Conservation (phyloP, 1,284 basidiomycete species). For the Cystobasidium slooffiae region DNA sequence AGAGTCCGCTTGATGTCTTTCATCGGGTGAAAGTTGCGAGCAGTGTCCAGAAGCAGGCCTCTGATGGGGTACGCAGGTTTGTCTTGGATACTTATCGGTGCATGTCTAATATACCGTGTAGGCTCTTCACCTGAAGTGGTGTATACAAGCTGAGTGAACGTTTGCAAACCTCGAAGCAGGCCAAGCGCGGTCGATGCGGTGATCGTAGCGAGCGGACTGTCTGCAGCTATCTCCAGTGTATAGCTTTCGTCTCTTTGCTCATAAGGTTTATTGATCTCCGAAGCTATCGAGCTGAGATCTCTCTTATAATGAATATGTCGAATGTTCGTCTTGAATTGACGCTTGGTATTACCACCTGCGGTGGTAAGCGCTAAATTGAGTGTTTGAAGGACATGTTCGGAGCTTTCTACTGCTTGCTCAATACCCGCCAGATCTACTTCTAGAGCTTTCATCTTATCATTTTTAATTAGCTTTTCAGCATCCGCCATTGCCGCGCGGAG, state of each 20-base stretch:
- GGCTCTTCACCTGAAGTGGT: constrained; percentile 42
- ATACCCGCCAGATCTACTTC: not conserved
- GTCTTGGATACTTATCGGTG: constrained; percentile 58
- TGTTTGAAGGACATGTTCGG: not conserved
- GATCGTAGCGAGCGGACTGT: constrained; percentile 58
- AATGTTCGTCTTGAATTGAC: too few relatives aligned
- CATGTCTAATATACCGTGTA: constrained; percentile 64
- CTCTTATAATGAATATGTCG: not conserved
- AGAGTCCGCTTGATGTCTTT: constrained; percentile 67
- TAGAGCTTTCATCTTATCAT: constrained; percentile 10
- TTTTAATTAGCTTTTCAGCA: not conserved
- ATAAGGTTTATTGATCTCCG: constrained; percentile 66
- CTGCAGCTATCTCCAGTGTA: constrained; percentile 57
- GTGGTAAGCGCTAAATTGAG: not conserved
- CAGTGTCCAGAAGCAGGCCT: constrained; percentile 80
- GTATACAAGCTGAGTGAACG: constrained; percentile 72
- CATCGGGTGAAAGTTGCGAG: constrained; percentile 65
- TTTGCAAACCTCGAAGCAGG: constrained; percentile 76
- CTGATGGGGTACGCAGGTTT: constrained; percentile 61
- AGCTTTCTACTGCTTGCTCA: not conserved
- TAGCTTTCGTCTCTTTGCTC: constrained; percentile 70
- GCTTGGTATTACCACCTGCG: not conserved
- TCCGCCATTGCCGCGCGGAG: constrained; percentile 8
- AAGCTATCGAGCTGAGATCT: constrained; percentile 47
- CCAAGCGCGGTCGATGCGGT: constrained; percentile 75